phyloP scores from a whole-genome alignment of 176 grass and related monocot genomes.

The Hordeum vulgare region DNA sequence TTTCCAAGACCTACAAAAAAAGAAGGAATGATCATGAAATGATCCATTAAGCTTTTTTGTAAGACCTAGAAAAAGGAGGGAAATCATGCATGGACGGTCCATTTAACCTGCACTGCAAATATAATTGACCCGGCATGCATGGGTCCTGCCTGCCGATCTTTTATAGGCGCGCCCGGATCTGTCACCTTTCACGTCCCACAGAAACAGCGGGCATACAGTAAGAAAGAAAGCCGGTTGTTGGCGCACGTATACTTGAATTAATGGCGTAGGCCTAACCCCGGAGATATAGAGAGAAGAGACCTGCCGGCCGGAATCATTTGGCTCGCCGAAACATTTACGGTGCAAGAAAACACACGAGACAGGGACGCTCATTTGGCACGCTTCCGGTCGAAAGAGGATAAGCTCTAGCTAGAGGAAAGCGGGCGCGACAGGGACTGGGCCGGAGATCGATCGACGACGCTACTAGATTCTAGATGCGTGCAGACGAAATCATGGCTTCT shows the following conservation, averaged over 20 bases:
- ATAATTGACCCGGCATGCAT: not conserved
- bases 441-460: not conserved
- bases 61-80: too few species aligned
- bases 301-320: conserved; percentile 15
- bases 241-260: not conserved
- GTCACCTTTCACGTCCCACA: not conserved
- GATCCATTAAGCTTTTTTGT: too few species aligned
- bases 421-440: not conserved
- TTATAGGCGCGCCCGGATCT: not conserved
- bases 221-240: conserved; percentile 15
- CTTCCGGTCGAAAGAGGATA: not conserved
- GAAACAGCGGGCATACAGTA: not conserved
- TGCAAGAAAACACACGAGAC: not conserved
- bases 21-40: too few species aligned
- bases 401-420: not conserved
- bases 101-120: not conserved
- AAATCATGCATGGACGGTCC: not conserved
- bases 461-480: conserved; percentile 15
- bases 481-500: not conserved
- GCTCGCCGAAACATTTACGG: not conserved
- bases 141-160: not conserved
- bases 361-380: conserved; percentile 9
- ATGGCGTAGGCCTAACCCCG: not conserved
- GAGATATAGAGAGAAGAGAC: not conserved
- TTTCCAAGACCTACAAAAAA: not conserved